Evolutionary conservation across 2,329 filamentous ascomycete species (phyloP).

Genomic region (Ophiostoma fasciatum): DNA sequence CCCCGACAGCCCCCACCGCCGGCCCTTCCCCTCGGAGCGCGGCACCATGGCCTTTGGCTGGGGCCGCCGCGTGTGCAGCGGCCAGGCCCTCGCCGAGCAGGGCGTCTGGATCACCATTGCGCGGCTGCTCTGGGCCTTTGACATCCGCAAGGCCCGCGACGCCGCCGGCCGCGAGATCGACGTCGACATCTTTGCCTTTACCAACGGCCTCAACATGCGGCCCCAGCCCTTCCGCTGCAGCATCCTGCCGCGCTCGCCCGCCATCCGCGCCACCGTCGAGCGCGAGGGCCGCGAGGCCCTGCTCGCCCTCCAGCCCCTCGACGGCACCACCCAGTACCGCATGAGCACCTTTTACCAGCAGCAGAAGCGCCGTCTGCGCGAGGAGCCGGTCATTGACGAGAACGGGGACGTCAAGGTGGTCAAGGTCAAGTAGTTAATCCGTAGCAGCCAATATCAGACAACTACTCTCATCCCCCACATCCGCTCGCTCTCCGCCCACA

Average conservation of each 20-base stretch:
- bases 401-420: conserved; percentile 15
- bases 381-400: conserved; percentile 16
- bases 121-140: conserved; percentile 42
- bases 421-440: conserved; percentile 12
- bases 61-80: conserved; percentile 38
- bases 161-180: conserved; percentile 25
- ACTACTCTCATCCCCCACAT: too few species aligned
- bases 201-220: conserved; percentile 42
- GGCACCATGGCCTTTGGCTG: conserved; percentile 43
- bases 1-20: conserved; percentile 20
- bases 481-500: conserved; percentile 30
- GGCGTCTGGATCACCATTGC: conserved; percentile 44
- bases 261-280: conserved; percentile 33
- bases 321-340: conserved; percentile 41
- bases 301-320: conserved; percentile 32
- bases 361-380: conserved; percentile 14
- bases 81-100: conserved; percentile 41
- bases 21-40: conserved; percentile 32
- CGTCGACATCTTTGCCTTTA: conserved; percentile 39
- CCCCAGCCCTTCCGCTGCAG: conserved; percentile 39
- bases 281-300: conserved; percentile 37
- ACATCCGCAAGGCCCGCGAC: conserved; percentile 26
- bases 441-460: too few species aligned
- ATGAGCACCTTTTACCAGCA: conserved; percentile 37
- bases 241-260: conserved; percentile 33